These are phyloP conservation scores for Nepenthes alata DNA, from an alignment of 179 eudicot genomes.

Conservation along the genomic window DNA sequence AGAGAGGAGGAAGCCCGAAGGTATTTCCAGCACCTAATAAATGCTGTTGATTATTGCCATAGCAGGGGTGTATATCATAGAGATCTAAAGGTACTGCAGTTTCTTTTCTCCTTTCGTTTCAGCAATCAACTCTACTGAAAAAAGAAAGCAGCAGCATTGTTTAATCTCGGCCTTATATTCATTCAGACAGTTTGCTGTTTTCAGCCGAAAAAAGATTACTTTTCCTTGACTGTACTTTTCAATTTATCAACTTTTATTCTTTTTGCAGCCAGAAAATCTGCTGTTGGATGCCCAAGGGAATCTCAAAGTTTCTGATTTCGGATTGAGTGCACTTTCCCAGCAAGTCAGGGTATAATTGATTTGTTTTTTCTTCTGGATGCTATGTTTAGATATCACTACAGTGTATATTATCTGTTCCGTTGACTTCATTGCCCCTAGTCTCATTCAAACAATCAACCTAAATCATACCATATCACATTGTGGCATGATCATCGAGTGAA, in stretches of 20 bases:
- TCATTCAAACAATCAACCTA: too few species aligned
- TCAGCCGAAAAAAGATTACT: too few species aligned
- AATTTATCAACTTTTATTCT: not conserved
- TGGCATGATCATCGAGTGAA: too few species aligned
- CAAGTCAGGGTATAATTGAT: constrained; percentile 63
- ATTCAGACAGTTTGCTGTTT: too few species aligned
- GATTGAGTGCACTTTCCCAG: constrained; percentile 90
- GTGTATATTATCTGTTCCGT: too few species aligned
- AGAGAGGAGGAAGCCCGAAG: constrained; percentile 82
- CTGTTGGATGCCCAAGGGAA: constrained; percentile 70
- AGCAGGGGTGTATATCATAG: constrained; percentile 96
- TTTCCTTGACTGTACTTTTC: too few species aligned
- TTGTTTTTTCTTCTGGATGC: not conserved
- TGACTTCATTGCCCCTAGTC: too few species aligned
- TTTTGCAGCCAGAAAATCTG: constrained; percentile 79
- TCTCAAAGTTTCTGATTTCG: constrained; percentile 96
- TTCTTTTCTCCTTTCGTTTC: not conserved
- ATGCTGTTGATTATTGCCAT: constrained; percentile 96
- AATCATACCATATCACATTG: too few species aligned
- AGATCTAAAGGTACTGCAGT: constrained; percentile 63
- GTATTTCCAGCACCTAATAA: constrained; percentile 89
- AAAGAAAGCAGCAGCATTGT: too few species aligned
- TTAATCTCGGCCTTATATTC: too few species aligned
- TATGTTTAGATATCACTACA: too few species aligned
- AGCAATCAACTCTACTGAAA: too few species aligned